These are phyloP conservation scores for Streptanthus diversifolius DNA, from an alignment of 345 rosid genomes.

Conservation along the genomic window DNA sequence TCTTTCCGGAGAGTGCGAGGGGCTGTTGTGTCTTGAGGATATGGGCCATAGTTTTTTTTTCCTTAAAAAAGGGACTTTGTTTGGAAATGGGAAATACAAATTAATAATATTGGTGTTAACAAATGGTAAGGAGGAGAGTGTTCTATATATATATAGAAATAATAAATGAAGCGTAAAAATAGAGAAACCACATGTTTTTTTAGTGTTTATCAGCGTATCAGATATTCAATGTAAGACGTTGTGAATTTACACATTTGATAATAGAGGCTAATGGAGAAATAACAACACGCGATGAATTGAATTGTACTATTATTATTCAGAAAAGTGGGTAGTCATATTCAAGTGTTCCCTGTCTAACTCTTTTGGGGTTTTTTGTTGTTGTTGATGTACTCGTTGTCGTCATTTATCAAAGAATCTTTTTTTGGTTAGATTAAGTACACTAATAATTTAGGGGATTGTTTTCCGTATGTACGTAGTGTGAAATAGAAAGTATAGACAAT, in stretches of 20 bases:
- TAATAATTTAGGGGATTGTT: background rate
- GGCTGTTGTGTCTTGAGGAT: constrained; percentile 28
- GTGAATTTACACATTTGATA: background rate
- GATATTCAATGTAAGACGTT: background rate
- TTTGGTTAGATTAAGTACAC: background rate
- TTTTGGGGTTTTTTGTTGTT: background rate
- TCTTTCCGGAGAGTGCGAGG: constrained; percentile 45
- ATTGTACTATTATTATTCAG: background rate
- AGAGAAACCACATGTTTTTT: no score
- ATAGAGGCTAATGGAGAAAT: background rate
- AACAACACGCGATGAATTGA: background rate
- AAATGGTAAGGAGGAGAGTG: background rate
- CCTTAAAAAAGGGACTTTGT: background rate
- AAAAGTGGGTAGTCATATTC: background rate
- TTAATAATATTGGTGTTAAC: background rate
- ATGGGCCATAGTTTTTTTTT: constrained; percentile 41
- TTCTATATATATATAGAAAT: background rate
- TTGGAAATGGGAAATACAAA: background rate
- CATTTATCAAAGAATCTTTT: background rate
- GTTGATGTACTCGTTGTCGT: background rate
- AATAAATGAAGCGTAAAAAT: no score
- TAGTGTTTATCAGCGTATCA: no score
- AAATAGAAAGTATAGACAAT: background rate
- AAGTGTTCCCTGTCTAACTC: background rate
- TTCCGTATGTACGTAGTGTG: background rate